Base-by-base conservation (phyloP, 108 stramenopile genomes). In the Pseudonitzschia multiseries region DNA sequence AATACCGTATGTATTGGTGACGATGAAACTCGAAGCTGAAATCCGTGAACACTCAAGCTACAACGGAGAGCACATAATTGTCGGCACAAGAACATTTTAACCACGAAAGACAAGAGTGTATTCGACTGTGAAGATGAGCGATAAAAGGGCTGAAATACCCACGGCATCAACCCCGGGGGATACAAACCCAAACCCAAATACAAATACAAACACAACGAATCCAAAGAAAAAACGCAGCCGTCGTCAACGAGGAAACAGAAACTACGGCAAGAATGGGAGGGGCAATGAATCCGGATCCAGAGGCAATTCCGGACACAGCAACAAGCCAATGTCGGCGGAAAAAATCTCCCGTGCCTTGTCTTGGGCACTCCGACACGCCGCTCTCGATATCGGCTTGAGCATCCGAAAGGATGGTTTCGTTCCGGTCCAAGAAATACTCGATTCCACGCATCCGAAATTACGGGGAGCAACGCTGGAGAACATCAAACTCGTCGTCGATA, bases 301-400 rank as follows among this genome's bases (percentile, higher is more conserved):
- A 26, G 54, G 54, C 6, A 56, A 56, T 24, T 10, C n/a, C 20
- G 22, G 22, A 24, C 12, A 17, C 27, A 50, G 56, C 53, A 31
- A 69, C 32, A 36, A n/a, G 18, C 54, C 66, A 4, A 1, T 67
- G 43, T 43, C 43, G 41, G 60, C 33, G 51, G 52, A 67, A 61
- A 69, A 74, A 61, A 57, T 89, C 0, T 88, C 89, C 26, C 83
- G 83, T 60, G 79, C 87, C 12, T 74, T 93, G 18, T 82, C 83
- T 43, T 89, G 87, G 85, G 86, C 84, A 29, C 68, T 93, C 0
- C 89, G 93, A 1, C 93, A 93, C 65, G 69, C 80, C n/a, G 90
- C 89, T 0, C 81, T 81, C 4, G 80, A 87, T 24, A 63, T 93
- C 27, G 84, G 87, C 2, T 68, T 91, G 65, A 63, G 72, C 46